Percentiles rank a stretch among this genome's conserved stretches.
These are phyloP conservation scores for Talaromyces sp. DNA, from an alignment of 2,329 filamentous ascomycete genomes.

Conservation along the genomic window DNA sequence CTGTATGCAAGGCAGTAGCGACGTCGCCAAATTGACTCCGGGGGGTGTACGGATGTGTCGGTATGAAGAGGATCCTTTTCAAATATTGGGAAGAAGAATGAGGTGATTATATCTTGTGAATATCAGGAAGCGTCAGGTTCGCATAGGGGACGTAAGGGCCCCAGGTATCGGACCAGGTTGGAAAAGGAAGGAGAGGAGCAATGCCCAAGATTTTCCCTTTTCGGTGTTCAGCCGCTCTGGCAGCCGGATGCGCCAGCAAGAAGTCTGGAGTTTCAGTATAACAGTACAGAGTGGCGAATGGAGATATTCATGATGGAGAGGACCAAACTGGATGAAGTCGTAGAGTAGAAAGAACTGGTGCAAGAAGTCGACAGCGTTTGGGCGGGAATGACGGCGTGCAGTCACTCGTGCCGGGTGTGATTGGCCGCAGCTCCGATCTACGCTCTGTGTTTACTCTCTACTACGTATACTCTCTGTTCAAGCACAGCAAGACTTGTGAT, in stretches of 20 bases:
- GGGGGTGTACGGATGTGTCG: background rate
- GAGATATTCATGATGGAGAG: background rate
- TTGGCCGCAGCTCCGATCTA: background rate
- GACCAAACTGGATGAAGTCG: background rate
- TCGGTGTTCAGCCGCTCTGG: background rate
- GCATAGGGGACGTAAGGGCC: background rate
- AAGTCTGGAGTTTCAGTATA: background rate
- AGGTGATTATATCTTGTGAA: background rate
- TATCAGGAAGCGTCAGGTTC: background rate
- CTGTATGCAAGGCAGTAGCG: background rate
- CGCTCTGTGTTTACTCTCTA: background rate
- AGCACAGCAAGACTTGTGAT: background rate
- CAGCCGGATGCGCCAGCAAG: background rate
- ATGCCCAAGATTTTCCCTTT: constrained; percentile 1
- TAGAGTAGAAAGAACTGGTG: background rate
- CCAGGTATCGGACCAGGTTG: background rate
- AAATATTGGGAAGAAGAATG: background rate
- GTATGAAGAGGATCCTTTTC: background rate
- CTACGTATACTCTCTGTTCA: background rate
- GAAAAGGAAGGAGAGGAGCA: background rate
- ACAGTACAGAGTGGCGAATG: background rate
- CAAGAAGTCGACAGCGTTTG: background rate
- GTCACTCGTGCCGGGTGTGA: background rate
- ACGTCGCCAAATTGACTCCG: background rate
- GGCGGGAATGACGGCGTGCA: background rate